Base-by-base conservation (phyloP, 176 grass and related monocot species). In the Thinopyrum elongatum region DNA sequence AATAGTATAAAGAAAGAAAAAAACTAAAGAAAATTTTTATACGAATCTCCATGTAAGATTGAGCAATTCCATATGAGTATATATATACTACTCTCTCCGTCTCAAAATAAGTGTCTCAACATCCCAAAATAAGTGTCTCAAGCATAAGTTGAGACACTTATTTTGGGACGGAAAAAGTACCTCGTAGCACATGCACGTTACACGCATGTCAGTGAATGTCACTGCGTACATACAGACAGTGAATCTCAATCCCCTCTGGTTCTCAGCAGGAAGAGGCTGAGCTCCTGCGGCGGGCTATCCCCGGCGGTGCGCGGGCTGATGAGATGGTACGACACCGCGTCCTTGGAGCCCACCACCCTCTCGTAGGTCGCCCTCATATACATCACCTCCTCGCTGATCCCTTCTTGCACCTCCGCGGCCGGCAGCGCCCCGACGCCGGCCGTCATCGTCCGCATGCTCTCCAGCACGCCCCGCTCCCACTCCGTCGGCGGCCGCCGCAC, bases 361-460 rank as follows among this genome's bases (percentile, higher is more conserved):
- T 92, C 84, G 42, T 92, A 92, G 25, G 80, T 87, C 22, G 87
- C 91, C 38, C 91, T 83, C 91, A 92, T 89, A 60, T 92, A 89
- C 49, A 92, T 77, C 42, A 92, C 71, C 63, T 88, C 87, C 10
- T 36, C 90, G 1, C 41, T 71, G 35, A 25, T 63, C 23, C 26
- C 34, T 55, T n/a, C 64, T 34, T 8, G 7, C 38, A 23, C 33
- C 42, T 39, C 57, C 2, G 21, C 47, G 2, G 76, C 73, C 10
- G 76, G 82, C n/a, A 92, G 84, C 70, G 17, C 87, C 1, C 91
- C 91, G 4, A 89, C 87, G 23, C 87, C 91, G 47, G 80, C 46
- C 3, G 87, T 86, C 84, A 77, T 84, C 30, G 80, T 47, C 23
- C 76, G 67, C 87, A 92, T 85, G 86, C 41, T 88, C 59, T 92